Base-by-base conservation (phyloP, 2,329 filamentous ascomycete species). In the Fusarium goolgardi region DNA sequence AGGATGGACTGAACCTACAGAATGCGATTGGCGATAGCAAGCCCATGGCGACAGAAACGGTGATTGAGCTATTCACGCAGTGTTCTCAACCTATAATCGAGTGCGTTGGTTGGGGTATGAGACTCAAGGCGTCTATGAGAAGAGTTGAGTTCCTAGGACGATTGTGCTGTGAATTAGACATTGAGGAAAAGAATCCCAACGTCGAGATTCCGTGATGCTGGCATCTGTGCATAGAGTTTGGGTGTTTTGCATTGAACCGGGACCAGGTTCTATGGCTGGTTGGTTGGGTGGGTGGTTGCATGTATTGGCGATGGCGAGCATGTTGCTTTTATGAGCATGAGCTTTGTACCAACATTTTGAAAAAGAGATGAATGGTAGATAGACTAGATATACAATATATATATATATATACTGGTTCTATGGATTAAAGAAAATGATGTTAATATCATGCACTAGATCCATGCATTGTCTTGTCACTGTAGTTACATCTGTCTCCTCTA, bases 31-130 rank as follows among this genome's bases (percentile, higher is more conserved):
- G 61, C 18, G 55, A 70, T 16, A 65, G 55, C 51, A 71, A 70
- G 25, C 67, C 67, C 8, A 70, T 70, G 67, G 60, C 67, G 31
- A 44, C 67, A 13, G 67, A 65, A 49, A 67, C 65, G n/a, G 71
- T 73, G 39, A 58, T 73, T 25, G 71, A 72, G 45, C 46, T 73
- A 27, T 74, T 73, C 25, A 71, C 67, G 37, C 68, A 73, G 41
- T 65, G 70, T 43, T 67, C 71, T 15, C 62, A 69, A 44, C 70
- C 71, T 27, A 52, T 63, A 29, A 67, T 68, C 13, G 71, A 73
- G 57, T 69, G 63, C 16, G 51, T 69, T 43, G 65, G 69, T 20
- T 71, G 60, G 56, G 71, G 71, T 10, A 67, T 73, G 53, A 65
- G 62, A 40, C 23, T 73, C n/a, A 65, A 65, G 31, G 71, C 70